Percentiles rank a stretch among this genome's conserved stretches.
phyloP scores from a whole-genome alignment of 768 basidiomycete genomes.

The Kwoniella sp. region DNA sequence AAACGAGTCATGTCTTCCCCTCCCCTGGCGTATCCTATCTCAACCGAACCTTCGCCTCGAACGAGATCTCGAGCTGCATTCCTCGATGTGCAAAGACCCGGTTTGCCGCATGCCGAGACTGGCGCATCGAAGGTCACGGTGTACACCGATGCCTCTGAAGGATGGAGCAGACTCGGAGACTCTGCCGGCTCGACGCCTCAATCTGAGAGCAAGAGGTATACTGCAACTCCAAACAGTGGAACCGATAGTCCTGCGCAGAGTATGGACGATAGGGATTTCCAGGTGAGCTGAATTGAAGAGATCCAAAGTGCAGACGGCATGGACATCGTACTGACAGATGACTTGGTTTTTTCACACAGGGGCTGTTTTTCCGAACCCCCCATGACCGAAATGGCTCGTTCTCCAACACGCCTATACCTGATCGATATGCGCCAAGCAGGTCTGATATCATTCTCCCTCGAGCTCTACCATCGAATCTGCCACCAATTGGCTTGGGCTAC shows the following conservation, averaged over 20 bases:
- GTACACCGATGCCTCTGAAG: constrained; percentile 47
- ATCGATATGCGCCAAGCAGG: constrained; percentile 17
- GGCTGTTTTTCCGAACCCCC: constrained; percentile 50
- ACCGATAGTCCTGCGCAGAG: constrained; percentile 20
- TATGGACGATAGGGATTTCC: constrained; percentile 45
- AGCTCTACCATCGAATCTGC: neutral
- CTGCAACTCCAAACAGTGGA: constrained; percentile 2
- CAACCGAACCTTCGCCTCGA: constrained; percentile 25
- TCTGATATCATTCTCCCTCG: constrained; percentile 2
- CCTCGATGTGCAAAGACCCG: constrained; percentile 16
- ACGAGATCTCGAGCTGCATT: constrained; percentile 1
- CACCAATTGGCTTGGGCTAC: constrained; percentile 23
- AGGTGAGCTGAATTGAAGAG: constrained; percentile 24
- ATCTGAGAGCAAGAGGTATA: constrained; percentile 8
- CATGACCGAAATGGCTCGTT: constrained; percentile 27
- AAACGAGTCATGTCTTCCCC: constrained; percentile 18
- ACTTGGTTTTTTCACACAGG: constrained; percentile 25
- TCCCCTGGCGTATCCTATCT: constrained; percentile 31
- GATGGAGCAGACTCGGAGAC: constrained; percentile 29
- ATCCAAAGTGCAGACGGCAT: neutral
- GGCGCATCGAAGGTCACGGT: constrained; percentile 25
- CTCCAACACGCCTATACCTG: constrained; percentile 18
- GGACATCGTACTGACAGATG: neutral
- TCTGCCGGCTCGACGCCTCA: constrained; percentile 18
- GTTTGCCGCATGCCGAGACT: constrained; percentile 26